A percentile compares a stretch with the other conserved stretches of the same genome.
phyloP scores from a whole-genome alignment of 345 rosid genomes.

The Eucalyptus camaldulensis region DNA sequence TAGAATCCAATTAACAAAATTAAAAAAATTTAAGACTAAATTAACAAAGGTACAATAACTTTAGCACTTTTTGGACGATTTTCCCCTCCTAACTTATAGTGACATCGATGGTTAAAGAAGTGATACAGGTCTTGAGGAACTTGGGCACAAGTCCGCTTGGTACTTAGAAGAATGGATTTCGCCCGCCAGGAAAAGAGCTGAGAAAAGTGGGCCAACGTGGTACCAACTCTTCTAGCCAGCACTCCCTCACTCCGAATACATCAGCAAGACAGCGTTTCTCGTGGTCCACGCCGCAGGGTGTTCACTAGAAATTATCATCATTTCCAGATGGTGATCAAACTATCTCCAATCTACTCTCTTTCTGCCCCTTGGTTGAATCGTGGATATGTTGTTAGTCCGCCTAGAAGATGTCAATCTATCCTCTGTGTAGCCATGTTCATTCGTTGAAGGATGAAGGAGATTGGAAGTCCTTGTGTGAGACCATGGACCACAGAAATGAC shows the following conservation, averaged over 20 bases:
- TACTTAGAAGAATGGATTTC: background rate
- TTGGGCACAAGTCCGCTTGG: background rate
- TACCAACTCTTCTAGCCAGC: background rate
- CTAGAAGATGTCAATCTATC: background rate
- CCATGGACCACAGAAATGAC: background rate
- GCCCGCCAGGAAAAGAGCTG: background rate
- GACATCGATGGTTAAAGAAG: background rate
- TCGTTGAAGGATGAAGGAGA: background rate
- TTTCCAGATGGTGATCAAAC: background rate
- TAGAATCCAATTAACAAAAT: background rate
- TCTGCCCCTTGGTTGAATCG: background rate
- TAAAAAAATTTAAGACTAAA: background rate
- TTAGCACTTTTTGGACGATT: background rate
- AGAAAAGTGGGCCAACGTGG: background rate
- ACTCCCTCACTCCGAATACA: background rate
- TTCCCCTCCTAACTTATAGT: background rate
- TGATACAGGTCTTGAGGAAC: background rate
- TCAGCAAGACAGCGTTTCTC: background rate
- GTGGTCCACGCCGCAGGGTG: background rate
- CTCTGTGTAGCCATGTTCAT: background rate
- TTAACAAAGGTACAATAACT: rapidly evolving
- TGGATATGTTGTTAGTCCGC: background rate
- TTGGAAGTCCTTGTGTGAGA: background rate
- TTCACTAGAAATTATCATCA: background rate
- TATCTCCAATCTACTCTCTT: background rate